These are phyloP conservation scores for Coniosporium apollinis DNA, from an alignment of 495 filamentous ascomycete genomes.

Conservation along the genomic window DNA sequence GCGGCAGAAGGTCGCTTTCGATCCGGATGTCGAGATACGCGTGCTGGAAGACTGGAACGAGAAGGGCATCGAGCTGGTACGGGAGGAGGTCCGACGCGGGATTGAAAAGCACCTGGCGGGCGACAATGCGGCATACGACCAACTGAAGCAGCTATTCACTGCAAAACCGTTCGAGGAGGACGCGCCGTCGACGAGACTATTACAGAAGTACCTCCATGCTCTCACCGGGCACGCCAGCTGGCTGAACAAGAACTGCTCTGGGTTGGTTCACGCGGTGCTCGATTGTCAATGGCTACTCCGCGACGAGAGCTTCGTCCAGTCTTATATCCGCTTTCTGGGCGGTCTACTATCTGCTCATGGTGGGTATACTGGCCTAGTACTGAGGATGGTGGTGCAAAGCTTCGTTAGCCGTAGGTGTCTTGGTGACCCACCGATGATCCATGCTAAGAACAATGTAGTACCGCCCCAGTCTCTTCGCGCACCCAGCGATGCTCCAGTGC, in stretches of 20 bases:
- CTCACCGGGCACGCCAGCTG: slow-evolving; percentile 55
- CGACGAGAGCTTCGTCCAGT: slow-evolving; percentile 60
- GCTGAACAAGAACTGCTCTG: slow-evolving; percentile 54
- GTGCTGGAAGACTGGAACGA: slow-evolving; percentile 36
- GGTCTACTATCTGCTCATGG: slow-evolving; percentile 67
- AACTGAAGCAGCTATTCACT: slow-evolving; percentile 51
- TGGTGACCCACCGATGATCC: slow-evolving; percentile 12
- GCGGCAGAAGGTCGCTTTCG: slow-evolving; percentile 58
- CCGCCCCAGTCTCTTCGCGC: slow-evolving; percentile 37
- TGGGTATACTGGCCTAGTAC: slow-evolving; percentile 41
- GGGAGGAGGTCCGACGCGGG: slow-evolving; percentile 55
- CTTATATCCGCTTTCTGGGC: slow-evolving; percentile 66
- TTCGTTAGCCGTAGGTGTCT: slow-evolving; percentile 37
- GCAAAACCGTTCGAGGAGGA: slow-evolving; percentile 29
- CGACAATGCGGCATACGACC: slow-evolving; percentile 56
- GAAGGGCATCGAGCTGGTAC: slow-evolving; percentile 43
- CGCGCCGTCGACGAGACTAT: slow-evolving; percentile 33
- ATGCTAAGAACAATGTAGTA: slow-evolving; percentile 11
- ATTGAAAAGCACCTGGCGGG: slow-evolving; percentile 16
- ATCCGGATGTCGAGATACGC: slow-evolving; percentile 48
- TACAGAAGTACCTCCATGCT: slow-evolving; percentile 61
- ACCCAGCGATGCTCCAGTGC: slow-evolving; percentile 41
- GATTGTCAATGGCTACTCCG: slow-evolving; percentile 70
- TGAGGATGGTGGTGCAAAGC: slow-evolving; percentile 65
- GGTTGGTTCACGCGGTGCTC: slow-evolving; percentile 56